Evolutionary conservation across 2,329 filamentous ascomycete species (phyloP).

Genomic region (Fusarium dimerum): DNA sequence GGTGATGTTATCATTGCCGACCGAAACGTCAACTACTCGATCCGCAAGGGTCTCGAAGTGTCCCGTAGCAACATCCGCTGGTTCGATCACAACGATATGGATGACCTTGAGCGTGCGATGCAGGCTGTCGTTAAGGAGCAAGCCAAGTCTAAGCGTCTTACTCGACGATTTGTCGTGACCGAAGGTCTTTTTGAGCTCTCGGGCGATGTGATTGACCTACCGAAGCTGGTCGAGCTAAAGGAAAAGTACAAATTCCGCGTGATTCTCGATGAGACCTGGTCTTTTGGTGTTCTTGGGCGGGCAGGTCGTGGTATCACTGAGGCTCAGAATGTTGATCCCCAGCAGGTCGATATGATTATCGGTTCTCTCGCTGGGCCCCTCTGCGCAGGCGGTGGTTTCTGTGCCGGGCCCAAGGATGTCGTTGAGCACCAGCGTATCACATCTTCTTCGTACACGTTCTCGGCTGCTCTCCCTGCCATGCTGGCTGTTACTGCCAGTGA

Average conservation of each 20-base stretch:
- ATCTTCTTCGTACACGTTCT: constrained; percentile 91
- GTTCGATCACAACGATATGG: constrained; percentile 97
- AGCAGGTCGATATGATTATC: constrained; percentile 95
- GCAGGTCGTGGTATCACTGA: constrained; percentile 93
- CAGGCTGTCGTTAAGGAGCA: constrained; percentile 86
- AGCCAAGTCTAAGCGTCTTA: constrained; percentile 79
- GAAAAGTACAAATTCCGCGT: constrained; percentile 97
- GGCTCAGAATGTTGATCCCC: constrained; percentile 92
- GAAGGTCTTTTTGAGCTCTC: constrained; percentile 92
- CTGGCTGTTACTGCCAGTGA: constrained; percentile 95
- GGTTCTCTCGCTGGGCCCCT: constrained; percentile 88
- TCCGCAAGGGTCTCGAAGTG: constrained; percentile 92
- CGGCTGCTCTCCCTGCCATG: constrained; percentile 89
- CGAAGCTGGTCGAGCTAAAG: constrained; percentile 90
- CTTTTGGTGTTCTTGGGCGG: constrained; percentile 89
- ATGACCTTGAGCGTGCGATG: constrained; percentile 84
- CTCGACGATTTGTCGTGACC: constrained; percentile 91
- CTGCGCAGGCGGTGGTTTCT: constrained; percentile 93
- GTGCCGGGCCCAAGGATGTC: constrained; percentile 86
- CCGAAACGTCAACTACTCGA: constrained; percentile 88
- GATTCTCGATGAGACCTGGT: constrained; percentile 96
- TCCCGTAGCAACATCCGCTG: constrained; percentile 87
- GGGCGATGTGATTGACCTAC: constrained; percentile 82
- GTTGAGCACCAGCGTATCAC: constrained; percentile 96
- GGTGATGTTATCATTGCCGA: constrained; percentile 97